phyloP scores from a whole-genome alignment of 1,139 yeast species.

The Suhomyces maxii region DNA sequence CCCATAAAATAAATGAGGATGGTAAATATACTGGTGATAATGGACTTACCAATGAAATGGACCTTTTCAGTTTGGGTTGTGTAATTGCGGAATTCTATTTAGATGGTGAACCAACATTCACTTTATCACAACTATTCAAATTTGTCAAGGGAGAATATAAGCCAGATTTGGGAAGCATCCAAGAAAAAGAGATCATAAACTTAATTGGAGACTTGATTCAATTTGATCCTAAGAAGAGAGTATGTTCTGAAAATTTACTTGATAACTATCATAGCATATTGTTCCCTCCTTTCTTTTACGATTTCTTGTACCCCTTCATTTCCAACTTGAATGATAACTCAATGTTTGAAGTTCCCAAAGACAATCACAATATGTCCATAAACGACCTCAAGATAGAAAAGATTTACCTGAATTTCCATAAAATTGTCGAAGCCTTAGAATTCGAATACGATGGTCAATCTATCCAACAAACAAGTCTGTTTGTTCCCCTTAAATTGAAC shows the following conservation, averaged over 20 bases:
- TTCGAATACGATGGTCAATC: constrained; percentile 32
- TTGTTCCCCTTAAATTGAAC: constrained; percentile 47
- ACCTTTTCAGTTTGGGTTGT: constrained; percentile 88
- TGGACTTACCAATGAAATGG: constrained; percentile 68
- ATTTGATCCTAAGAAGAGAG: constrained; percentile 60
- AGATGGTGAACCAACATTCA: constrained; percentile 86
- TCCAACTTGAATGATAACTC: constrained; percentile 33
- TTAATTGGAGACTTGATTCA: constrained; percentile 64
- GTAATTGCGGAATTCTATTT: constrained; percentile 84
- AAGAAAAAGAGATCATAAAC: constrained; percentile 49
- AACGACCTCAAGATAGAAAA: constrained; percentile 63
- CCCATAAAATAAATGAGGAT: constrained; percentile 26
- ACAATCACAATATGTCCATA: constrained; percentile 26
- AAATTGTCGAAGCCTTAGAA: constrained; percentile 49
- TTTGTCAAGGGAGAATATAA: constrained; percentile 67
- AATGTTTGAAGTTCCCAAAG: constrained; percentile 17
- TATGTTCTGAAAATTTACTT: constrained; percentile 55
- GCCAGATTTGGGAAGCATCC: constrained; percentile 60
- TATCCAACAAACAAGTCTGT: constrained; percentile 3
- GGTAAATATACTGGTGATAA: constrained; percentile 28
- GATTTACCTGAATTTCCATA: constrained; percentile 57
- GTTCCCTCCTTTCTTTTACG: constrained; percentile 74
- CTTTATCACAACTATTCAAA: constrained; percentile 82
- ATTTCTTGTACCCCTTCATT: constrained; percentile 69
- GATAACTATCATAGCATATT: constrained; percentile 46